Conservation (phyloP, 2,329 filamentous ascomycete species). For the Penicillium sp. region DNA sequence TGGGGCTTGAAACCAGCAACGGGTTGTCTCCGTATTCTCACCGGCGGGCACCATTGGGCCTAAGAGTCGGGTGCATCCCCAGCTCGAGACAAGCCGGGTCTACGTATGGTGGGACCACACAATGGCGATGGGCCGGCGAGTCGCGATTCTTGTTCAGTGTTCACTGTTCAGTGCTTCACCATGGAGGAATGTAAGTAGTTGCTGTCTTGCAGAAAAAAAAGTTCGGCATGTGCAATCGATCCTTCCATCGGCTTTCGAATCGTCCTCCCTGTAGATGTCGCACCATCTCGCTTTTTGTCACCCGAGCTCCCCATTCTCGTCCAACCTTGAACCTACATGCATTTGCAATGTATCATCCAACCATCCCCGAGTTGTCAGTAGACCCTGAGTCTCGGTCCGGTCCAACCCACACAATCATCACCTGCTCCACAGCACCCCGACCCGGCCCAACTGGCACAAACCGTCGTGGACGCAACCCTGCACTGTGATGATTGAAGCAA, state of each 20-base stretch:
- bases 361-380: neutral
- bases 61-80: conserved; percentile 3
- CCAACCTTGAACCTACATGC: neutral
- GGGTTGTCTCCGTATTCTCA: conserved; percentile 12
- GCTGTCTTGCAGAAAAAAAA: neutral
- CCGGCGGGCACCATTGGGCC: conserved; percentile 9
- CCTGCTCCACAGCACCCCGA: neutral
- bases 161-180: neutral
- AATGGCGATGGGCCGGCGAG: neutral
- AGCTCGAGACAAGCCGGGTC: conserved; percentile 1
- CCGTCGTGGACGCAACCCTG: neutral
- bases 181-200: no score
- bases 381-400: neutral
- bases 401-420: neutral
- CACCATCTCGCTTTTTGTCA: conserved; percentile 19
- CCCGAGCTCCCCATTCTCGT: neutral
- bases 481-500: neutral
- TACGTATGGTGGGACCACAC: conserved; percentile 14
- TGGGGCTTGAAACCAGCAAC: neutral
- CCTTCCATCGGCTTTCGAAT: conserved; percentile 10
- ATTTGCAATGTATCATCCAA: neutral
- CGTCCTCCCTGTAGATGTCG: conserved; percentile 14
- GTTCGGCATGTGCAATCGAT: conserved; percentile 15
- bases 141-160: neutral
- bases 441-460: neutral